phyloP scores from a whole-genome alignment of 1,139 yeast species.

The Saccharomyces hybrid region DNA sequence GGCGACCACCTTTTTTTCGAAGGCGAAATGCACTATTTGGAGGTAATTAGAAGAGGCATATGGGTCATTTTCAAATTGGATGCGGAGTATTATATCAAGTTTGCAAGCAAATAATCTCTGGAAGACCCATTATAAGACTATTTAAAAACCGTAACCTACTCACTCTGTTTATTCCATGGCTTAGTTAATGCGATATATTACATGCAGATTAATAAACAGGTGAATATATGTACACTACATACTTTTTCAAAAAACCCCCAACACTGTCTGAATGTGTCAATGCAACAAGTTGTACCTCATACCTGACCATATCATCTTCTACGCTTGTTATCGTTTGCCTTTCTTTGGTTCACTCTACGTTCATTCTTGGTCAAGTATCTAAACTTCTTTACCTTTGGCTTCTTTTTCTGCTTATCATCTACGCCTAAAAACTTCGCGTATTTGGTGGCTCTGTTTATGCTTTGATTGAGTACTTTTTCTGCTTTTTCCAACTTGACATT shows the following conservation, averaged over 20 bases:
- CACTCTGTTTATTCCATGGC: neutral
- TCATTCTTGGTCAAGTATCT: slow-evolving; percentile 77
- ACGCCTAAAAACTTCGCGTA: slow-evolving; percentile 61
- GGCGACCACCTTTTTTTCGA: slow-evolving; percentile 36
- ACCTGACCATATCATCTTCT: slow-evolving; percentile 18
- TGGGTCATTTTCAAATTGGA: slow-evolving; percentile 87
- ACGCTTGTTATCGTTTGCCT: slow-evolving; percentile 39
- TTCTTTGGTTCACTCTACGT: slow-evolving; percentile 58
- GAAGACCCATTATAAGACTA: neutral
- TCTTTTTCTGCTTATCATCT: slow-evolving; percentile 33
- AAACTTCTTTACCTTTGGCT: slow-evolving; percentile 67
- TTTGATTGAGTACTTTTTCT: slow-evolving; percentile 52
- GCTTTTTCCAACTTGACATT: slow-evolving; percentile 57
- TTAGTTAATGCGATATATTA: neutral
- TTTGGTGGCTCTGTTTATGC: slow-evolving; percentile 63
- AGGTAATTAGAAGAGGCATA: slow-evolving; percentile 72
- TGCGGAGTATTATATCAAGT: slow-evolving; percentile 45
- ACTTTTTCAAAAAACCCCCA: neutral
- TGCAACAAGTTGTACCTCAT: neutral
- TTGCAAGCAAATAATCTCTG: neutral
- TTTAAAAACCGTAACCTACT: no score
- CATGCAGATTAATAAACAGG: neutral
- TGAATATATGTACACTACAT: neutral
- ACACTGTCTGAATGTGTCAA: neutral
- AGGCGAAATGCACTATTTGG: slow-evolving; percentile 60